Evolutionary conservation across 495 filamentous ascomycete genomes (phyloP), one percentile per base, ranked within the genome.

Genomic region (Oleoguttula mirabilis): DNA sequence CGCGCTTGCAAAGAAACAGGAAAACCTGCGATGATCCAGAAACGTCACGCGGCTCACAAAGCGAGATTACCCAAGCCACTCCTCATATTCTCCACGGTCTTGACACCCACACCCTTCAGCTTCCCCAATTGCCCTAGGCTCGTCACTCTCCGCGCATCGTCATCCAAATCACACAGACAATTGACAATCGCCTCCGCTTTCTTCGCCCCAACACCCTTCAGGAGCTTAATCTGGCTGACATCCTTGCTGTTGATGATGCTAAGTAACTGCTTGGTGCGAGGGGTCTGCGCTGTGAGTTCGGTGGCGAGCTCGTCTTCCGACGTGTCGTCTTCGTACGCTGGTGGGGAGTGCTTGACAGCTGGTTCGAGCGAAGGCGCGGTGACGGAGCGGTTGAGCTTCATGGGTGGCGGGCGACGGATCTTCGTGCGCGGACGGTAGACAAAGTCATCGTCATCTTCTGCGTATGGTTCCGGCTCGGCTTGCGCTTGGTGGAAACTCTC

Each of bases 201-300:
- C 64, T 80, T 80, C 4, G 69, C 64, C 0, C 77, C 77, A 12
- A 82, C 68, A 6, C 77, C 79, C 56, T 82, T 84, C n/a, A 96
- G 59, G 14, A 71, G 51, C 42, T 69, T 70, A 48, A 82, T 80
- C 55, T 70, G 69, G 22, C 63, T 67, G 5, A 85, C 60, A 47
- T 95, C 82, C 16, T 82, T 70, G 1, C 79, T 84, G 60, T 98
- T 98, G 61, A 98, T 77, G 52, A 95, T 82, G 11, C 74, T 69
- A 3, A 98, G 68, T 7, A 98, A 57, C 38, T 77, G 73, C 49
- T 68, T 64, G 3, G 82, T 83, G 4, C 79, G 70, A 2, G 86
- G 84, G 0, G 82, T 80, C 10, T 71, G 66, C 41, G 28, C 30
- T 1, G 22, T 34, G 6, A 51, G 32, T 7, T 54, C 40, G 21